A percentile compares a stretch with the other conserved stretches of the same genome.
These are phyloP conservation scores for Mollisiaceae sp. DNA, from an alignment of 2,329 filamentous ascomycete genomes.

Conservation along the genomic window DNA sequence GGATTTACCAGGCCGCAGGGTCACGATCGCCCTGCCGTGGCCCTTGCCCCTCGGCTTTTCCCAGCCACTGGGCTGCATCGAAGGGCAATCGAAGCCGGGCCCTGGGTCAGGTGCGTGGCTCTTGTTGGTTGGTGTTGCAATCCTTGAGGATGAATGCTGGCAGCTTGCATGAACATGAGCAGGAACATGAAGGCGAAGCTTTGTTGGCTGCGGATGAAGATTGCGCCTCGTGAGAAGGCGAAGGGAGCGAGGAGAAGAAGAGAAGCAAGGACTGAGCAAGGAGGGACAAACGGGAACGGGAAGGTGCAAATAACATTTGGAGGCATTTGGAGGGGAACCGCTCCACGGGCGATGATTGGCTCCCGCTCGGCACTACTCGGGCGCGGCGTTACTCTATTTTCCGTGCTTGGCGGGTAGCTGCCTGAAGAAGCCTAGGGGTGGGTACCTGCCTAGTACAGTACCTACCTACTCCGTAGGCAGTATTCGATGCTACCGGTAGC, in stretches of 20 bases:
- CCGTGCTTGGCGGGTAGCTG: neutral
- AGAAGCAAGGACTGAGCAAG: no score
- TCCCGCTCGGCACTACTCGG: neutral
- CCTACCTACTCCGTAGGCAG: no score
- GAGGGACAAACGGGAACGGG: neutral
- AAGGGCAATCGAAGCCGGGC: neutral
- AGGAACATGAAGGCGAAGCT: neutral
- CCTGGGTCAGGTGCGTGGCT: neutral
- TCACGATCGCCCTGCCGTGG: neutral
- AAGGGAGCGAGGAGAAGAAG: neutral
- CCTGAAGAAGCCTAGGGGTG: neutral
- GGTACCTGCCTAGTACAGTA: no score
- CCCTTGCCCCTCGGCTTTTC: neutral
- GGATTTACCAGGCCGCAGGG: neutral
- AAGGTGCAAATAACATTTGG: slow-evolving; percentile 5
- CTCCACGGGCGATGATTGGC: neutral
- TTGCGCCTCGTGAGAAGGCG: neutral
- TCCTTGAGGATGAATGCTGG: neutral
- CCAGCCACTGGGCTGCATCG: slow-evolving; percentile 1
- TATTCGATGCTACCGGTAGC: neutral
- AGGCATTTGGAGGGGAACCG: neutral
- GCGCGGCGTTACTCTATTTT: neutral
- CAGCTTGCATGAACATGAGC: slow-evolving; percentile 4
- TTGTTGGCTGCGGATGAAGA: neutral
- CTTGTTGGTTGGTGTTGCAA: slow-evolving; percentile 4